Evolutionary conservation across 2,329 filamentous ascomycete genomes (phyloP), one percentile per base, ranked within the genome.

Genomic region (Talaromyces pinophilus): DNA sequence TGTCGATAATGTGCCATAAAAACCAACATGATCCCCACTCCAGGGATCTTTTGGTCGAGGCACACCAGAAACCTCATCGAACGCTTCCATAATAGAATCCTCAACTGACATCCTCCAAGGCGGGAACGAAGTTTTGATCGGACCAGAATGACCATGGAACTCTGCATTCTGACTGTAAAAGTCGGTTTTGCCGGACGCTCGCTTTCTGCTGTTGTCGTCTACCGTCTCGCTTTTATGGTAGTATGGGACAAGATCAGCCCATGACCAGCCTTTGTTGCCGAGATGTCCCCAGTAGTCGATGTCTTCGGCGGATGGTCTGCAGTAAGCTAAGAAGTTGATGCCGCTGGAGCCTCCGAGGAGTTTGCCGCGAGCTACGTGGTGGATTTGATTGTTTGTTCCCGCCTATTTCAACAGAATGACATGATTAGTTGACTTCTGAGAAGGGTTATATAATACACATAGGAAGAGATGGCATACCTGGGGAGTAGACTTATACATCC

Each of bases 21-120:
- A 61, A 46, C 59, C 59, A 61, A 61, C 38, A 33, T 61, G 59
- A 48, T 61, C 25, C 7, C 59, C 59, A 30, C 59, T 46, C 38
- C 59, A 61, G 1, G 59, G 59, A n/a, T 46, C 40, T 10, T 61
- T 61, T 0, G 59, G 59, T 15, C 22, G 35, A 30, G 7, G 5
- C 5, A 61, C 33, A 28, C 59, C 25, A n/a, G 59, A 61, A 8
- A 61, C 40, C 59, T 61, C 59, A 15, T 46, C 38, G 6, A 44
- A 44, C 11, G 59, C 59, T 48, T 61, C 59, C 38, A 61, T 44
- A 46, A 48, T 46, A 1, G 38, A 46, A 8, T 61, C 38, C 13
- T 61, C 40, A 15, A 61, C 15, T 22, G 59, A 40, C 11, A 44
- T 35, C 3, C 38, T 46, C 19, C 35, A 61, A 5, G 59, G 35